Evolutionary conservation across 202 grass and related monocot genomes (phyloP), one percentile per base, ranked within the genome.

Genomic region (Tripidium arundinaceum): DNA sequence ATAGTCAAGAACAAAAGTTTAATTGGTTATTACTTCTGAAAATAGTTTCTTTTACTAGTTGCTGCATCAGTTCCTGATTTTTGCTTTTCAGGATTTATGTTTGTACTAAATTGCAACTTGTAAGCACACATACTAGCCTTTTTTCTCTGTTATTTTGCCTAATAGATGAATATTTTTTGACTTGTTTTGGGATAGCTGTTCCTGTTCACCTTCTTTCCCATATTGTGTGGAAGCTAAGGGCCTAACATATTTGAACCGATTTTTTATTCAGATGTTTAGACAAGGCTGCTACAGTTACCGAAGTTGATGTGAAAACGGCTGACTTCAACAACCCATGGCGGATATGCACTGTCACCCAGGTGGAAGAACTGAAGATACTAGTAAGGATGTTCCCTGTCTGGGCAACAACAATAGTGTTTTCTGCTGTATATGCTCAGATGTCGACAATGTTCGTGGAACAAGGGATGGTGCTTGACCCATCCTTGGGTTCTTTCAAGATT

Each of bases 381-480:
- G 39, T 97, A 50, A 81, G 93, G 61, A 97, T 97, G 93, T 87
- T 97, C 75, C 93, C 93, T 60, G 62, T 97, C 37, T 97, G 90
- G 93, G 93, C 88, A 22, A 93, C 90, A 7, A 93, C 90, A 3
- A 97, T 97, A 69, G 81, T 97, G 14, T 97, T 97, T 74, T 97
- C 93, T 4, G 88, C 90, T 19, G 90, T 93, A 7, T 91, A 97
- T 75, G 86, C 93, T 70, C 90, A 97, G 79, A 97, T 91, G 27
- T 87, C 93, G 19, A 97, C 93, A 27, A 89, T 93, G 93, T 97
- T 97, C 68, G 93, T 97, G 65, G 93, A 97, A 52, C 93, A 97
- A 87, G 93, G 93, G 64, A 97, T 92, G 87, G 86, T 93, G 75
- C 88, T 97, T 54, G 88, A 97, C 72, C 45, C 93, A 71, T 89